Conservation (phyloP, 495 filamentous ascomycete species). For the Penicillium coffeae region DNA sequence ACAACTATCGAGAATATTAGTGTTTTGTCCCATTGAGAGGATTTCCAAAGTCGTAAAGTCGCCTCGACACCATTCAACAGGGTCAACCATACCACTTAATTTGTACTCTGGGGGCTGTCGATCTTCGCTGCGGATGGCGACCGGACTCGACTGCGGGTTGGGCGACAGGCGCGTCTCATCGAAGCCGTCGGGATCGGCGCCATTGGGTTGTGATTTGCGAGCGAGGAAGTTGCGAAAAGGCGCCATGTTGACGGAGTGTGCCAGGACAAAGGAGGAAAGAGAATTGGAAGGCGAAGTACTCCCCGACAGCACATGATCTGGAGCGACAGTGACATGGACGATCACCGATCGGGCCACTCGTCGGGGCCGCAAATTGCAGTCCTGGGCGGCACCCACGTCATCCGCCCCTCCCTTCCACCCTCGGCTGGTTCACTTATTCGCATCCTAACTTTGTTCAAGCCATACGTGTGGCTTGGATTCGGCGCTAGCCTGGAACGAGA, state of each 20-base stretch:
- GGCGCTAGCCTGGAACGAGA: background rate
- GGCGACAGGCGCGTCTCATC: constrained; percentile 51
- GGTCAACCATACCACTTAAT: constrained; percentile 64
- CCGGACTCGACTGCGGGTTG: constrained; percentile 25
- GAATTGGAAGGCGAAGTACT: background rate
- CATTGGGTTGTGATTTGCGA: constrained; percentile 52
- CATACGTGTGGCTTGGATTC: background rate
- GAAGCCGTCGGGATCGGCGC: constrained; percentile 36
- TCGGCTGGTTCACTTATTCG: background rate
- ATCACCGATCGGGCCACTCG: constrained; percentile 2
- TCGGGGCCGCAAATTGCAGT: background rate
- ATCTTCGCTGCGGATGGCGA: constrained; percentile 57
- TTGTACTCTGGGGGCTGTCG: constrained; percentile 71
- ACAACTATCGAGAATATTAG: constrained; percentile 62
- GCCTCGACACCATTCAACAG: background rate
- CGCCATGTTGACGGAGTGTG: constrained; percentile 51
- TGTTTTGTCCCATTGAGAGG: background rate
- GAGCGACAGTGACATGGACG: background rate
- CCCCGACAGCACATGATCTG: constrained; percentile 10
- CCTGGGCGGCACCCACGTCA: background rate
- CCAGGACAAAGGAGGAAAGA: background rate
- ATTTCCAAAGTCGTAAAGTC: background rate
- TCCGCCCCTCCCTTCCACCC: background rate
- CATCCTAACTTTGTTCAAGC: background rate
- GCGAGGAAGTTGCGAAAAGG: constrained; percentile 72